Base-by-base conservation (phyloP, 2,329 filamentous ascomycete genomes). In the Alternaria novae-zelandiae region DNA sequence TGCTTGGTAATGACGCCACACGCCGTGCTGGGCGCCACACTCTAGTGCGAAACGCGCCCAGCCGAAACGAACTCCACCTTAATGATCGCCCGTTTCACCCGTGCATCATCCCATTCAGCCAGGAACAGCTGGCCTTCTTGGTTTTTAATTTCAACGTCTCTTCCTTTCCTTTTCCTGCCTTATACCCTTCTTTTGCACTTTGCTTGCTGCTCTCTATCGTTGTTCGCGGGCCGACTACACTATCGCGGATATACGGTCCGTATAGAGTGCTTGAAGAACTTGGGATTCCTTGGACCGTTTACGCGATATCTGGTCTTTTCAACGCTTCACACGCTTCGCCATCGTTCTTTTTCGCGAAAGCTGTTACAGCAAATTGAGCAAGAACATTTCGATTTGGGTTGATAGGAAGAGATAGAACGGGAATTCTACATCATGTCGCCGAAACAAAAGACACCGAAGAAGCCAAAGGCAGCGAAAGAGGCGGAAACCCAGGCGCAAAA, bases 11-110 rank as follows among this genome's bases (percentile, higher is more conserved):
- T 54, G 49, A 53, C 53, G 53, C 53, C 36, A 54, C 53, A n/a
- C 44, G 30, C 28, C 28, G 44, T 59, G 54, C 64, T 68, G 56
- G 57, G 55, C 65, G 69, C 67, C 61, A 66, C 59, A 61, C 62
- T 61, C 69, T 72, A 70, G 58, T 26, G 68, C 66, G 63, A 73
- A 71, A 61, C 61, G 65, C 55, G 51, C 44, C 43, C 63, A 63
- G 65, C 70, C 65, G 65, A 74, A 73, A 65, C 63, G 64, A 70
- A 65, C 68, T 65, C 69, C 68, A 70, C 63, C 55, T 54, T 63
- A 65, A 70, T 66, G 59, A 66, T 64, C 72, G 72, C 65, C 68
- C 68, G 77, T 79, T 79, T 79, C 76, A 78, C 64, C 70, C 69
- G 70, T 73, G 75, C 75, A 68, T 73, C 68, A 67, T 70, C 41